phyloP scores from a whole-genome alignment of 1,284 basidiomycete species.

The Pseudozyma tsukubaensis region DNA sequence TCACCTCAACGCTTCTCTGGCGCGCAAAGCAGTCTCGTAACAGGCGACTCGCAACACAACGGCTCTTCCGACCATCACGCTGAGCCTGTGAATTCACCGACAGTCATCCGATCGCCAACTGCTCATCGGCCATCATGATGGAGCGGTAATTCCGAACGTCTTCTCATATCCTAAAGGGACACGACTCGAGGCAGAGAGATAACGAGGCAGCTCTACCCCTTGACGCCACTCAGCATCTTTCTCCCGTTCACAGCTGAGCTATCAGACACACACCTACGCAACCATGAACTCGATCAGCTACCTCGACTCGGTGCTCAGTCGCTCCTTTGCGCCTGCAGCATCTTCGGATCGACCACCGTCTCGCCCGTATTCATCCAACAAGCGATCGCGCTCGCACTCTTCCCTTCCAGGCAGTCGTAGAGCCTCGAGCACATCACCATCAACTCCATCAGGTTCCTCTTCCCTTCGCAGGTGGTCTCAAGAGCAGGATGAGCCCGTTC shows the following conservation, averaged over 20 bases:
- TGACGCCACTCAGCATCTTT: background rate
- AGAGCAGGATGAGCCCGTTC: slow-evolving; percentile 25
- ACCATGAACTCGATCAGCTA: slow-evolving; percentile 62
- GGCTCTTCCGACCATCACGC: background rate
- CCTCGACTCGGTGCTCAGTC: slow-evolving; percentile 59
- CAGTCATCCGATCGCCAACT: background rate
- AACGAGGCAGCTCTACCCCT: background rate
- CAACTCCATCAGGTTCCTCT: slow-evolving; percentile 24
- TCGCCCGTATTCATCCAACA: slow-evolving; percentile 19
- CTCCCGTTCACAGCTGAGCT: background rate
- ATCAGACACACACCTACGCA: background rate
- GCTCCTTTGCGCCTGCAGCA: slow-evolving; percentile 37
- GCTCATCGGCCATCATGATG: slow-evolving; percentile 9
- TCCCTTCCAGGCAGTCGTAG: slow-evolving; percentile 39
- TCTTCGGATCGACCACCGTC: slow-evolving; percentile 23
- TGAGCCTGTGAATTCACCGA: too few species aligned
- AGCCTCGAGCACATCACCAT: slow-evolving; percentile 29
- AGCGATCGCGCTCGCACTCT: slow-evolving; percentile 42
- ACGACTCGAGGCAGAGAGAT: background rate
- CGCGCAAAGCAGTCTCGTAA: too few species aligned
- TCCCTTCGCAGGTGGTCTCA: slow-evolving; percentile 46
- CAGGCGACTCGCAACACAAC: background rate
- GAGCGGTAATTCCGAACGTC: slow-evolving; percentile 12
- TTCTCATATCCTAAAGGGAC: background rate
- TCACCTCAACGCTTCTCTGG: background rate